phyloP scores from a whole-genome alignment of 2,329 filamentous ascomycete genomes.

The Clonostachys rhizophaga region DNA sequence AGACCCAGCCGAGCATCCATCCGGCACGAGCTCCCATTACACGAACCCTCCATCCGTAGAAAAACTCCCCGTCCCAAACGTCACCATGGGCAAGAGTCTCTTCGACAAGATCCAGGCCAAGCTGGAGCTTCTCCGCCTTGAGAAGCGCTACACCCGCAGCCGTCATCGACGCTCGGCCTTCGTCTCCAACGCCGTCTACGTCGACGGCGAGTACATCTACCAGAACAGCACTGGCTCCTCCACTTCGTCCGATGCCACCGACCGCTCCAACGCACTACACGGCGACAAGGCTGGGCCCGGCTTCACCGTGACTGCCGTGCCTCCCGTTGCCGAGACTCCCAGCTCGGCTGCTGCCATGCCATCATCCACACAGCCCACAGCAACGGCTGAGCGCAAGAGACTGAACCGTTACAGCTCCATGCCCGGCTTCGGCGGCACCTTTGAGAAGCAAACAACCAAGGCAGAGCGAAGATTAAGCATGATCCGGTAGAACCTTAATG shows the following conservation, averaged over 20 bases:
- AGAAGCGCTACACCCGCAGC: constrained; percentile 90
- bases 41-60: too few relatives aligned
- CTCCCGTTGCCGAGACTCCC: constrained; percentile 2
- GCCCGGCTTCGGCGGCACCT: constrained; percentile 42
- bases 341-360: neutral
- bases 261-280: constrained; percentile 27
- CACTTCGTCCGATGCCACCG: constrained; percentile 41
- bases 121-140: constrained; percentile 89
- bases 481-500: constrained; percentile 18
- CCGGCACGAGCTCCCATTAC: too few relatives aligned
- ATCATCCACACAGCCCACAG: neutral
- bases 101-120: constrained; percentile 60
- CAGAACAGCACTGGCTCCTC: constrained; percentile 56
- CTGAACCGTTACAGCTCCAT: constrained; percentile 52
- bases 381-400: constrained; percentile 33
- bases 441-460: constrained; percentile 24
- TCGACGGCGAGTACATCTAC: constrained; percentile 94
- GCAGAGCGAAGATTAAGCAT: constrained; percentile 36
- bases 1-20: too few relatives aligned
- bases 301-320: constrained; percentile 15
- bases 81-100: constrained; percentile 44
- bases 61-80: neutral
- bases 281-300: constrained; percentile 19
- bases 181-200: constrained; percentile 83
- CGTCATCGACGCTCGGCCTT: constrained; percentile 84